Conservation (phyloP, 345 rosid genomes). For the Acer campestre region DNA sequence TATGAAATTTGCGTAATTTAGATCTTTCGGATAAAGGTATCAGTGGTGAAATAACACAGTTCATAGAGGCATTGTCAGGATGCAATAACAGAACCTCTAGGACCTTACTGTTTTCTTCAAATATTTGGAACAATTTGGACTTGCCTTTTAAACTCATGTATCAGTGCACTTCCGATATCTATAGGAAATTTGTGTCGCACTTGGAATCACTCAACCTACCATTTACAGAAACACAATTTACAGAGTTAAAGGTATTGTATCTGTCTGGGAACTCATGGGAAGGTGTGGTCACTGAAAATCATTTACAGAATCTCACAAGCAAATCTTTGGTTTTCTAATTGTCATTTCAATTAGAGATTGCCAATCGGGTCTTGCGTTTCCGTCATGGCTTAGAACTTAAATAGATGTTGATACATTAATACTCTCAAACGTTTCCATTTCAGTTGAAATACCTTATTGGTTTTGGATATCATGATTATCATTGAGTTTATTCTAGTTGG, state of each 20-base stretch:
- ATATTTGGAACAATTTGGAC: constrained; percentile 10
- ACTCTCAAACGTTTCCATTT: constrained; percentile 20
- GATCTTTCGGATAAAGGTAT: constrained; percentile 8
- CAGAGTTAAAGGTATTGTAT: not conserved
- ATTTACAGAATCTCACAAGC: constrained; percentile 16
- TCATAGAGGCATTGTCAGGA: not conserved
- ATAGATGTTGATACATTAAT: not conserved
- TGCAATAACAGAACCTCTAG: not conserved
- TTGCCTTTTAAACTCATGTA: not conserved
- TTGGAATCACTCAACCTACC: constrained; percentile 9
- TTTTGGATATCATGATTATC: constrained; percentile 18
- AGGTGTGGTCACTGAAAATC: constrained; percentile 8
- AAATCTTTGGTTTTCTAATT: constrained; percentile 8
- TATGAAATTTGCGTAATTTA: constrained; percentile 11
- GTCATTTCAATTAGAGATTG: too few species aligned
- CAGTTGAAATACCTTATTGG: constrained; percentile 19
- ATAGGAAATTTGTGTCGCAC: constrained; percentile 22
- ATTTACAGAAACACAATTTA: not conserved
- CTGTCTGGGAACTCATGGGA: too few species aligned
- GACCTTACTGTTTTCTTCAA: too few species aligned
- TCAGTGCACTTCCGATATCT: constrained; percentile 26
- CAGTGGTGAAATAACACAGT: constrained; percentile 5
- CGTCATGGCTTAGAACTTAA: too few species aligned
- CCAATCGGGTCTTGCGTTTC: too few species aligned
- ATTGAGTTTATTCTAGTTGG: not conserved